Base-by-base conservation (phyloP, 805 yeast genomes). In the Pichia exigua region DNA sequence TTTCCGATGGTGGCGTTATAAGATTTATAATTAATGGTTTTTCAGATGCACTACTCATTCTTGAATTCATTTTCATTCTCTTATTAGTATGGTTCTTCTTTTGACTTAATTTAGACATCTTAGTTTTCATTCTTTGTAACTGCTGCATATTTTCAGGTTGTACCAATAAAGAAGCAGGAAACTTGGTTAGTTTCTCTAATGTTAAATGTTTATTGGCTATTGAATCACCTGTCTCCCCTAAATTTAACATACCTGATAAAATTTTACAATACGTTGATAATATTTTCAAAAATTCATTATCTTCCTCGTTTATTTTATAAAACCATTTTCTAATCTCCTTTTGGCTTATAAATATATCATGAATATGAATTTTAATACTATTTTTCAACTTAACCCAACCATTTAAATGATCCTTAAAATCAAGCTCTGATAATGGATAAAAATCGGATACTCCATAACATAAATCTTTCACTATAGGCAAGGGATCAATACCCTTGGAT, bases 401-500 rank as follows among this genome's bases (percentile, higher is more conserved):
- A 26, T 57, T 55, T 18, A 41, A 43, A 28, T 46, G 48, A 26
- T 21, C n/a, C 2, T 44, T 20, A 17, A 50, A 44, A 21, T 52
- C 52, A 1, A n/a, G 5, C 12, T 42, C 27, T 13, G 45, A 32
- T 9, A 47, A 6, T 10, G 21, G 28, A n/a, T 24, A 47, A 6
- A 24, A 35, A 27, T 53, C 49, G 2, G 53, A 42, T 22, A 53
- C 56, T n/a, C 54, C 56, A 6, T 53, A 21, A 46, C 53, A 53
- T n/a, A 53, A n/a, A 49, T 55, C 51, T 3, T 52, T 51, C 17
- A 17, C 40, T 4, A 42, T 44, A 7, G 47, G 41, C 17, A 54
- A 43, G 10, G 51, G 49, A 11, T 45, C 38, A 26, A 18, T 50
- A 6, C 62, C 63, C 48, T 72, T 69, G 79, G 79, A 78, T 57